Evolutionary conservation across 2,329 filamentous ascomycete species (phyloP), one percentile per base, ranked within the genome.

Genomic region (Acephala macrosclerotiorum): DNA sequence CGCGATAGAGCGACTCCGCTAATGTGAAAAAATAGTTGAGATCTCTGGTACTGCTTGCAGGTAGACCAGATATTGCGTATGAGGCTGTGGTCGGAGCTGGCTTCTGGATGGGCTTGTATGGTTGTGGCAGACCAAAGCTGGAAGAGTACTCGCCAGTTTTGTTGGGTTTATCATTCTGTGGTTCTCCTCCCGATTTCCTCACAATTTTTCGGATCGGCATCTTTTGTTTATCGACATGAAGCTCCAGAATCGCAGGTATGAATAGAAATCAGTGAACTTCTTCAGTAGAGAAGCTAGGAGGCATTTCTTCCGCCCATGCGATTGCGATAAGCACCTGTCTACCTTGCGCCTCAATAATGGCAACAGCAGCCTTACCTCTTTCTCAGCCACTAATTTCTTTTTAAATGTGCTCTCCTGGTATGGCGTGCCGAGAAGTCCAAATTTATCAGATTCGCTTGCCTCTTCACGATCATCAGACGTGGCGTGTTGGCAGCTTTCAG

Each of bases 11-110:
- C 3, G 47, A 61, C 8, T 26, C 26, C 49, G 60, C 51, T 26
- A 62, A 20, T 12, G 33, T 57, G 60, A 62, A 62, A 26, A 62
- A 62, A 22, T 62, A 57, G 49, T 62, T 62, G 20, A 62, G 60
- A 18, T 62, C 60, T 29, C 60, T 33, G 25, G 49, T 57, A 38
- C 49, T 56, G 16, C 20, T 62, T 29, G 51, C 36, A 9, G 49
- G 60, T 12, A 62, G 51, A 18, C 49, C 49, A 2, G 36, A 20
- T 25, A 57, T 36, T 25, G 53, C 12, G 35, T 56, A 56, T n/a
- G 36, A 51, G 20, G 60, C 20, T 47, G 20, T 49, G 11, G 29
- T n/a, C 11, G 60, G 60, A 29, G 29, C 26, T 1, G 51, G 36
- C 51, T 12, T 9, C 45, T 47, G 51, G 25, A 62, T 57, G 16